These are phyloP conservation scores for Selenicereus undatus DNA, from an alignment of 148 eudicot species.

Conservation along the genomic window DNA sequence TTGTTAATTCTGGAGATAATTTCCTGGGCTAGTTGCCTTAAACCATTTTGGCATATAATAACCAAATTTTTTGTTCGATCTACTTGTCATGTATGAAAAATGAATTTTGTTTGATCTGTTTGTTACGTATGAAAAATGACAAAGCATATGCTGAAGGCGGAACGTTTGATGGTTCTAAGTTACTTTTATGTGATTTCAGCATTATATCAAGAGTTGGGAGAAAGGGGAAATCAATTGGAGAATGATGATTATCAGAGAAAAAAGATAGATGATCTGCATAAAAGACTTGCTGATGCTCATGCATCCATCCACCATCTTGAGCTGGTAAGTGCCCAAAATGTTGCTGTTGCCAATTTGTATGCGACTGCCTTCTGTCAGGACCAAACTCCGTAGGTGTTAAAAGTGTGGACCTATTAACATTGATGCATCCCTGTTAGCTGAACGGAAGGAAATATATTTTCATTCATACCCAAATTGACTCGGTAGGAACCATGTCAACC, in stretches of 20 bases:
- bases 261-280: conserved; percentile 70
- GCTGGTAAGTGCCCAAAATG: conserved; percentile 45
- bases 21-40: neutral
- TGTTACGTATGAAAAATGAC: neutral
- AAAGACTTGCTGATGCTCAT: conserved; percentile 62
- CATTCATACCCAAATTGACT: neutral
- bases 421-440: neutral
- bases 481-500: neutral
- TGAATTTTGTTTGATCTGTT: too few relatives aligned
- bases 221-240: conserved; percentile 63
- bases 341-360: neutral
- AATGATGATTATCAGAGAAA: conserved; percentile 65
- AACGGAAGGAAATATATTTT: neutral
- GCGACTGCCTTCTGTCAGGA: too few relatives aligned
- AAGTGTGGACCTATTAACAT: neutral
- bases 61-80: neutral
- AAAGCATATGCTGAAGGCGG: too few relatives aligned
- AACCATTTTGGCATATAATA: too few relatives aligned
- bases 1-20: neutral
- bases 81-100: neutral
- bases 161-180: neutral
- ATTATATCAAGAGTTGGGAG: conserved; percentile 74
- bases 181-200: conserved; percentile 38
- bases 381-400: neutral
- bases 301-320: conserved; percentile 69